Conservation (phyloP, 495 filamentous ascomycete genomes). For the Podospora fimiseda region DNA sequence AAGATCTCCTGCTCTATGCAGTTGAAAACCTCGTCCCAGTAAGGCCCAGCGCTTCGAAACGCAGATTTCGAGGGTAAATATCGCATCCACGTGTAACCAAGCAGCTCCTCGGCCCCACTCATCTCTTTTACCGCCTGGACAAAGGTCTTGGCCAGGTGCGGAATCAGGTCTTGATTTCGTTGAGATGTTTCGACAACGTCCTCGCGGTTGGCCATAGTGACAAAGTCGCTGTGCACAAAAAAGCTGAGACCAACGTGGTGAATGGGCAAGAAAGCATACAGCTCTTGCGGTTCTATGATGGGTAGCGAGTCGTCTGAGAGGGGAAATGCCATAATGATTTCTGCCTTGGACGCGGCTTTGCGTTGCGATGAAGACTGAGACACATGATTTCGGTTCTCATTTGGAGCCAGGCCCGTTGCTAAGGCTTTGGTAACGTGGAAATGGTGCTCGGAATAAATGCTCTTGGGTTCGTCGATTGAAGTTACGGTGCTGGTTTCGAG, state of each 20-base stretch:
- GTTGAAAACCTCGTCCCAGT: conserved; percentile 19
- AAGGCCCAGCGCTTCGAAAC: conserved; percentile 12
- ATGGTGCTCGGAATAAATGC: neutral
- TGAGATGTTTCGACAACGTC: conserved; percentile 25
- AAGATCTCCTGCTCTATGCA: neutral
- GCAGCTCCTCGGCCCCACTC: conserved; percentile 9
- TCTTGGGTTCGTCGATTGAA: neutral
- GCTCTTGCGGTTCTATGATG: conserved; percentile 20
- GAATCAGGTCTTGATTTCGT: conserved; percentile 15
- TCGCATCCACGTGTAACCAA: conserved; percentile 27
- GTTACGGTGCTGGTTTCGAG: neutral
- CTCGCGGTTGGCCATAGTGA: conserved; percentile 34
- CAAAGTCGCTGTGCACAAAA: neutral
- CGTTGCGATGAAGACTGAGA: conserved; percentile 12
- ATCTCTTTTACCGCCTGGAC: conserved; percentile 17
- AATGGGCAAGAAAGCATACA: conserved; percentile 36
- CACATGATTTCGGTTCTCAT: conserved; percentile 28
- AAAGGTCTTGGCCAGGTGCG: conserved; percentile 17
- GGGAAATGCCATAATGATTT: conserved; percentile 38
- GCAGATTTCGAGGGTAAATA: conserved; percentile 18
- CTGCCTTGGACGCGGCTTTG: conserved; percentile 18
- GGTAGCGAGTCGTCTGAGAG: conserved; percentile 20
- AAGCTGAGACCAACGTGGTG: conserved; percentile 30
- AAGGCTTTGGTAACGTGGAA: conserved; percentile 19
- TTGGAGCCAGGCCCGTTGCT: conserved; percentile 19